Evolutionary conservation across 2,329 filamentous ascomycete species (phyloP).

Genomic region (Clarireedia monteithiana): DNA sequence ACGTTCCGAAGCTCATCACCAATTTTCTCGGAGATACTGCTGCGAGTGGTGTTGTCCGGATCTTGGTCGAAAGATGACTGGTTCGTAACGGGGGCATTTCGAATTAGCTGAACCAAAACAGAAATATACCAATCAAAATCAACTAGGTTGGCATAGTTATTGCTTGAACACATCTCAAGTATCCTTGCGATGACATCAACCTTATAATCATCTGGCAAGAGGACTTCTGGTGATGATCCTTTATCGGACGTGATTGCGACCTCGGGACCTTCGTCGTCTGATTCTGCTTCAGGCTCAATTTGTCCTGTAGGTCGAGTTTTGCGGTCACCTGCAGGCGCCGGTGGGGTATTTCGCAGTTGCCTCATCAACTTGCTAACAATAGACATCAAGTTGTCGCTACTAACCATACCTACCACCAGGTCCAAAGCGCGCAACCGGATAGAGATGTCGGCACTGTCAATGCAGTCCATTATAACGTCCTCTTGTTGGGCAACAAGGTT

Average conservation of each 20-base stretch:
- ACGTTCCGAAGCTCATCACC: conserved; percentile 84
- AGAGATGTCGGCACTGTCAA: conserved; percentile 92
- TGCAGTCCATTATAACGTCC: conserved; percentile 92
- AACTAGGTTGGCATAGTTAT: conserved; percentile 75
- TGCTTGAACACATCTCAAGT: conserved; percentile 79
- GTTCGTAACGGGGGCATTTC: conserved; percentile 51
- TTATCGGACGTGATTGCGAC: conserved; percentile 40
- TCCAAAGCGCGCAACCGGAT: conserved; percentile 91
- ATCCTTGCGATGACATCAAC: conserved; percentile 76
- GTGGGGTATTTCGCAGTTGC: conserved; percentile 66
- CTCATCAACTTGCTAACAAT: conserved; percentile 83
- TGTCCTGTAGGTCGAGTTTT: conserved; percentile 38
- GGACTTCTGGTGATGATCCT: conserved; percentile 44
- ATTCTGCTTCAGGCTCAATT: conserved; percentile 34
- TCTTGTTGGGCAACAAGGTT: conserved; percentile 85
- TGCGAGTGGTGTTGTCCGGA: conserved; percentile 11
- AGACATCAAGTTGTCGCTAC: conserved; percentile 70
- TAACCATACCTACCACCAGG: conserved; percentile 89
- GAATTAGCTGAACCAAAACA: conserved; percentile 76
- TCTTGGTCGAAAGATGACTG: conserved; percentile 20
- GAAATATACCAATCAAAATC: conserved; percentile 99
- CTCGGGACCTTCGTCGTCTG: conserved; percentile 49
- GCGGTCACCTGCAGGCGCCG: conserved; percentile 37
- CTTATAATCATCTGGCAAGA: conserved; percentile 79
- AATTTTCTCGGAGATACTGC: conserved; percentile 58